phyloP scores from a whole-genome alignment of 306 rosid species.

The Mimosa bimucronata region DNA sequence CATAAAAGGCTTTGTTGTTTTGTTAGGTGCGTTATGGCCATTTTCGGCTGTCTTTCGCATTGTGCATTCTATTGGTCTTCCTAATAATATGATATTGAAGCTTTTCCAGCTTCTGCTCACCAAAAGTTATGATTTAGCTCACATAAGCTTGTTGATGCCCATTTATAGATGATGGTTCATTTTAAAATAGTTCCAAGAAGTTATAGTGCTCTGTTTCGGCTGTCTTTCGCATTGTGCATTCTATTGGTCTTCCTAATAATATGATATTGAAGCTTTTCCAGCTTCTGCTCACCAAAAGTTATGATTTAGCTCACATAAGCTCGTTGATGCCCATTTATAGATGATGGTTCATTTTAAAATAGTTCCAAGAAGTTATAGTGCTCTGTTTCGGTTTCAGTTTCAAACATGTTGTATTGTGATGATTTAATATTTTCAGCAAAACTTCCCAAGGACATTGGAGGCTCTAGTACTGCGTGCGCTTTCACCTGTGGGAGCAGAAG shows the following conservation, averaged over 20 bases:
- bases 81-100: conserved; percentile 24
- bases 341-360: conserved; percentile 27
- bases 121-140: conserved; percentile 4
- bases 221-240: conserved; percentile 26
- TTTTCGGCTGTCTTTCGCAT: conserved; percentile 29
- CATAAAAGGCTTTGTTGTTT: too few relatives aligned
- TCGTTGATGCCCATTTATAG: conserved; percentile 26
- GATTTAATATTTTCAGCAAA: conserved; percentile 54
- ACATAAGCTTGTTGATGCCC: conserved; percentile 19
- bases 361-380: not conserved
- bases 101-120: conserved; percentile 27
- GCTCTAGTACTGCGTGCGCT: conserved; percentile 84
- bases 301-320: conserved; percentile 10
- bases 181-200: conserved; percentile 24
- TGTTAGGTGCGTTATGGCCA: not conserved
- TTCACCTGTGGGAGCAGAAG: conserved; percentile 89
- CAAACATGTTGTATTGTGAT: conserved; percentile 28
- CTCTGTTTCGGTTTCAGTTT: conserved; percentile 36
- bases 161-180: conserved; percentile 22
- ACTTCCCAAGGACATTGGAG: conserved; percentile 92
- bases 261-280: conserved; percentile 28
- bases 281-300: conserved; percentile 19
- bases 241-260: conserved; percentile 17
- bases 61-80: conserved; percentile 21
- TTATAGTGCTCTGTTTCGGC: conserved; percentile 4